Evolutionary conservation across 768 basidiomycete species (phyloP), one percentile per base, ranked within the genome.

Genomic region (Flagelloscypha sp.): DNA sequence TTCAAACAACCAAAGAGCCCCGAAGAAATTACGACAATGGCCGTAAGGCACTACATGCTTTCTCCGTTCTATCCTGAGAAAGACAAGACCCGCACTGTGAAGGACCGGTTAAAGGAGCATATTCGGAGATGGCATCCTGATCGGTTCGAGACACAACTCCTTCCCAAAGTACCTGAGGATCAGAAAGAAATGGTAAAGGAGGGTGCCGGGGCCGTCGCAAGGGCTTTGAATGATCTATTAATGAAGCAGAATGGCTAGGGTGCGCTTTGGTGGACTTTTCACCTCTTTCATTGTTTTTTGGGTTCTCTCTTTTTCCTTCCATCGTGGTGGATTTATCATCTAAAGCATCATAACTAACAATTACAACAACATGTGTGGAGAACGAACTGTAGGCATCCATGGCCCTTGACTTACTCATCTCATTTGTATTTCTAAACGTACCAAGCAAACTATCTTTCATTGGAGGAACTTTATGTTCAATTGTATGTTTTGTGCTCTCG

Each of bases 71-170:
- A 74, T 42, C 72, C 77, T 1, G 63, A 63, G 37, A 61, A 52
- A 37, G 75, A 76, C 19, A 70, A 65, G 48, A 45, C 63, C 33
- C 74, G 69, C 55, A 60, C 61, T 30, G 47, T 64, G 33, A 83
- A 81, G 58, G 84, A 86, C 46, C 74, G 82, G 10, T 66, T 85
- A 44, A 83, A 76, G 61, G 84, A 86, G 41, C 74, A 77, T 36
- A 68, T 88, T 46, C 70, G 72, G 55, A 61, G 68, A 44, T 88
- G 84, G 84, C 84, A 88, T 56, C 84, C 85, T 4, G 85, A 88
- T 57, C 74, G 81, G 22, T 87, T 88, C 49, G 79, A 86, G 45
- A 75, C 74, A 22, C 76, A 79, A 53, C 58, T 73, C 35, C 53
- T 87, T 49, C 59, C 68, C 8, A 76, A 76, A 55, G 81, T 86